Base-by-base conservation (phyloP, 169 alveolate genomes). In the Cryptosporidium meleagridis region DNA sequence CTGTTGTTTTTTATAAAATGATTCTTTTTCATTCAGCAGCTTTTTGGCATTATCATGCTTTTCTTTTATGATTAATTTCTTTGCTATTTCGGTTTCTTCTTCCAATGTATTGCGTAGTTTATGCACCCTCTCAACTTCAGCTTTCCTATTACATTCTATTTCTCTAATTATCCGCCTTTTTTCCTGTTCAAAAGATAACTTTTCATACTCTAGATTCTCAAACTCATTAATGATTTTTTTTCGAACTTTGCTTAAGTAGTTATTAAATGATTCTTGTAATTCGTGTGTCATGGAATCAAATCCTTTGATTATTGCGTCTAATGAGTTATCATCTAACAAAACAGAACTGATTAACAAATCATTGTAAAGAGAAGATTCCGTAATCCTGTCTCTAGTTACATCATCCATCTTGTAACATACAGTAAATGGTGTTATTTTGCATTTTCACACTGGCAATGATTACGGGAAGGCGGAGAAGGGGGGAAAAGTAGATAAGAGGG, bases 281-380 rank as follows among this genome's bases (percentile, higher is more conserved):
- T 80, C 89, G 26, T 18, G 26, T 23, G 65, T 44, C 89, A 80
- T 65, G 18, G 67, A 80, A 31, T 80, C 75, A 62, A 80, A 80
- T 8, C 80, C 89, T 41, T 62, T 23, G 7, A 67, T 67, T 67
- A 67, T 21, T 8, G 14, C 23, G 35, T 21, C 23, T 23, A n/a
- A 55, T 6, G 35, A 26, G 5, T 55, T 39, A 21, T 26, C 67
- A 26, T 55, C 67, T 26, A 55, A 14, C 29, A 55, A 23, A n/a
- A 55, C 18, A 16, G 67, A 55, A 5, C 35, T 55, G 14, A 23
- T 55, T n/a, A 21, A n/a, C 0, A 21, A 55, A n/a, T 55, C 35
- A n/a, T n/a, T 55, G 26, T 37, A 26, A 21, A 55, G 18, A n/a
- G 35, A 3, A 23, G 67, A 26, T 21, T 55, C 37, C 3, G 23